Conservation (phyloP, 352 stramenopile species). For the Globisporangium orthogonon region DNA sequence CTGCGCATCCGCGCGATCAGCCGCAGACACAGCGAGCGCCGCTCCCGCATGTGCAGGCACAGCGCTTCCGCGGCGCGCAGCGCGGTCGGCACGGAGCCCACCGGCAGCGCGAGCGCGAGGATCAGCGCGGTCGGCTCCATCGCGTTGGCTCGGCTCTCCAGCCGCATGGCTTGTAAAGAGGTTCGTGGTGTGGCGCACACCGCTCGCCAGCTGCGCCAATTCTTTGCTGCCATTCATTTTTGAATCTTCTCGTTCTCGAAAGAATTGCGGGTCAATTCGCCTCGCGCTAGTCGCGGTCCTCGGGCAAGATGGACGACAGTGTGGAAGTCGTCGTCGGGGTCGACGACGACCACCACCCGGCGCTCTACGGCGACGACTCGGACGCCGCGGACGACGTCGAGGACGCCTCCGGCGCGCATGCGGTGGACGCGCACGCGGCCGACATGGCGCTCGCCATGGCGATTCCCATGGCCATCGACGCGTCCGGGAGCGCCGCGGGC, state of each 20-base stretch:
- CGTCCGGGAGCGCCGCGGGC: neutral
- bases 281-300: neutral
- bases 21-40: constrained; percentile 1
- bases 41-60: constrained; percentile 1
- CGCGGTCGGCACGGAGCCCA: neutral
- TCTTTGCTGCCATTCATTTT: neutral
- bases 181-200: too few species aligned
- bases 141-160: too few species aligned
- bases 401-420: neutral
- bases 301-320: neutral
- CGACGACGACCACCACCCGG: neutral
- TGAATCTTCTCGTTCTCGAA: neutral
- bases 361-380: neutral
- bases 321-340: constrained; percentile 1
- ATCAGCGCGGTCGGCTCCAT: constrained; percentile 7
- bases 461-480: neutral
- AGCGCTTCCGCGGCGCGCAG: neutral
- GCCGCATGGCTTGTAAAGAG: too few species aligned
- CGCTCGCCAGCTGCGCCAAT: neutral
- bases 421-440: neutral
- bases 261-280: neutral
- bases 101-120: constrained; percentile 4
- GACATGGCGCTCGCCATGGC: neutral
- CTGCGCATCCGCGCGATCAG: neutral
- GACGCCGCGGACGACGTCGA: neutral